Evolutionary conservation across 257 asterid genomes (phyloP).

Genomic region (Penstemon eatonii): DNA sequence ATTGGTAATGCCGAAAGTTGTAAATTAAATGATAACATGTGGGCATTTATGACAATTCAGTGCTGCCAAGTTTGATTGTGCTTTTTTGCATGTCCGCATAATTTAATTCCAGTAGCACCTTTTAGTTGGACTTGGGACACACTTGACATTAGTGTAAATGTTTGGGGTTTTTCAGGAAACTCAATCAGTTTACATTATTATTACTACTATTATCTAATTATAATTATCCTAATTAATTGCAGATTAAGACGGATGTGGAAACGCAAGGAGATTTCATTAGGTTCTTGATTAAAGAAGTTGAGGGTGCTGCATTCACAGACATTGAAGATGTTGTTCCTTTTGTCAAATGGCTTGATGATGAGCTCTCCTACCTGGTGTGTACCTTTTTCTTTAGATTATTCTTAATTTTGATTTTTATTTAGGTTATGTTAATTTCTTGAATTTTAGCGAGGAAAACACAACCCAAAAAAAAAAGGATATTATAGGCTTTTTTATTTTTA

Average conservation of each 20-base stretch:
- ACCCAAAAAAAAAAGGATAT: no score
- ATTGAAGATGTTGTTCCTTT: slow-evolving; percentile 80
- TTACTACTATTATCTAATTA: slow-evolving; percentile 12
- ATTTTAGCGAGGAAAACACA: no score
- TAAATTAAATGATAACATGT: slow-evolving; percentile 32
- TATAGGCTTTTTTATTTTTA: no score
- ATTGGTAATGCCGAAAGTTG: slow-evolving; percentile 33
- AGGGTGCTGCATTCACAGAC: slow-evolving; percentile 70
- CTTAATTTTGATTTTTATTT: not conserved
- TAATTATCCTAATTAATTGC: slow-evolving; percentile 22
- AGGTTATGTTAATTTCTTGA: no score
- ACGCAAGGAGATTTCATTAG: slow-evolving; percentile 76
- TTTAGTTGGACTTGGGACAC: slow-evolving; percentile 3
- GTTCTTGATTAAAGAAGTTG: slow-evolving; percentile 72
- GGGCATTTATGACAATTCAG: slow-evolving; percentile 31
- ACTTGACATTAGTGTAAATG: slow-evolving; percentile 13
- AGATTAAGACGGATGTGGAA: slow-evolving; percentile 85
- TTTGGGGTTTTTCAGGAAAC: slow-evolving; percentile 9
- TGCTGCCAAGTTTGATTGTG: slow-evolving; percentile 15
- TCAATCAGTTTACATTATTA: not conserved
- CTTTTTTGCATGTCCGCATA: slow-evolving; percentile 5
- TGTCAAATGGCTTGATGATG: slow-evolving; percentile 86
- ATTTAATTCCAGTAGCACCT: slow-evolving; percentile 4
- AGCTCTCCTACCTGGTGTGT: slow-evolving; percentile 63
- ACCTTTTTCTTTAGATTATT: not conserved